A percentile compares a stretch with the other conserved stretches of the same genome.
These are phyloP conservation scores for Helicostylum pulchrum DNA, from an alignment of 192 early-diverging fungal genomes.

Conservation along the genomic window DNA sequence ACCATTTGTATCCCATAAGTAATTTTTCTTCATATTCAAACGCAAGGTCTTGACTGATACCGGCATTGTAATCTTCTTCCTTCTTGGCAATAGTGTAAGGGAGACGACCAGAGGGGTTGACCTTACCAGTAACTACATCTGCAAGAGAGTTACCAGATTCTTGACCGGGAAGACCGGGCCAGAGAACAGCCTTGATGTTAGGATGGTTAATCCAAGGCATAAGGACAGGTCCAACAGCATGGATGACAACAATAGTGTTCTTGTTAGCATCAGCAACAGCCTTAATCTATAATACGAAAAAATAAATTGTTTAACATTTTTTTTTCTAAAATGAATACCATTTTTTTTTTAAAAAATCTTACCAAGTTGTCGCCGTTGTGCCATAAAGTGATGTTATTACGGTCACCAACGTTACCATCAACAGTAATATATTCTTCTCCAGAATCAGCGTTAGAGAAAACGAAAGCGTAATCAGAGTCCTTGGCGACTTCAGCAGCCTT, in stretches of 20 bases:
- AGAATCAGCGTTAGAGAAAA: slow-evolving; percentile 36
- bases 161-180: slow-evolving; percentile 57
- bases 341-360: slow-evolving; percentile 1
- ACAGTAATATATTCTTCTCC: slow-evolving; percentile 31
- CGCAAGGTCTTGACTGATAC: background rate
- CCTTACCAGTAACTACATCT: slow-evolving; percentile 61
- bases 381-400: slow-evolving; percentile 56
- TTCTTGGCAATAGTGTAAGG: slow-evolving; percentile 58
- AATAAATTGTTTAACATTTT: background rate
- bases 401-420: slow-evolving; percentile 58
- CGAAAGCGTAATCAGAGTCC: slow-evolving; percentile 45
- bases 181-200: slow-evolving; percentile 50
- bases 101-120: slow-evolving; percentile 56
- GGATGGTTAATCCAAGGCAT: slow-evolving; percentile 60
- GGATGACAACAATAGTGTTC: slow-evolving; percentile 44
- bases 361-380: slow-evolving; percentile 54
- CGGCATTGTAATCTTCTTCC: slow-evolving; percentile 38
- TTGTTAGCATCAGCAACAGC: slow-evolving; percentile 38
- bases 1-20: slow-evolving; percentile 53
- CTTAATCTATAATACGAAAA: slow-evolving; percentile 11
- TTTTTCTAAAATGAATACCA: background rate
- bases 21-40: slow-evolving; percentile 54
- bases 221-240: slow-evolving; percentile 50
- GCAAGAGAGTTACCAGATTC: slow-evolving; percentile 63
- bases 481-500: slow-evolving; percentile 23